Evolutionary conservation across 306 rosid genomes (phyloP).

Genomic region (Ziziphus jujuba): DNA sequence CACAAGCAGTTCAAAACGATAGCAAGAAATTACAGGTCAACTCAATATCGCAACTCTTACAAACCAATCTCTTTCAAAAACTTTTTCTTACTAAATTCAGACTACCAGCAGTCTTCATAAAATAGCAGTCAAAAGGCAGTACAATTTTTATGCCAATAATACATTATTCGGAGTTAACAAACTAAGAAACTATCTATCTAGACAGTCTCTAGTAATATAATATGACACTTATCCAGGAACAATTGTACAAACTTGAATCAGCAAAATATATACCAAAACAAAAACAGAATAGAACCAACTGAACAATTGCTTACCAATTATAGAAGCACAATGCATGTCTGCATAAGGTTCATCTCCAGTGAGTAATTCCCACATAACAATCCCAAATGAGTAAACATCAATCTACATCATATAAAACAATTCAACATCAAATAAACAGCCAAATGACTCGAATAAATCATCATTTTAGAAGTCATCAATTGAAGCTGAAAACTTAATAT

Average conservation of each 20-base stretch:
- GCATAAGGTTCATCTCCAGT: conserved; percentile 96
- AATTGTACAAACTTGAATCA: background rate
- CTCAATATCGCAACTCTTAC: too few species aligned
- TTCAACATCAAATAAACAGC: conserved; percentile 19
- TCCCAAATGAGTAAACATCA: conserved; percentile 96
- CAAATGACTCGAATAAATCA: conserved; percentile 17
- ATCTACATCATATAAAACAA: conserved; percentile 60
- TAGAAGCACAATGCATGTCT: conserved; percentile 96
- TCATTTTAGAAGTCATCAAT: background rate
- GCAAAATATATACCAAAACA: background rate
- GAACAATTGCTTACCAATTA: conserved; percentile 69
- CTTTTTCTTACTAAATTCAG: too few species aligned
- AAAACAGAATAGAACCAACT: background rate
- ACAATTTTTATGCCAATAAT: too few species aligned
- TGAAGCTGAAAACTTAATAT: conserved; percentile 5
- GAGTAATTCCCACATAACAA: conserved; percentile 99
- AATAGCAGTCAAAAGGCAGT: too few species aligned
- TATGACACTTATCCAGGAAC: background rate
- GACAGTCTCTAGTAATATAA: too few species aligned
- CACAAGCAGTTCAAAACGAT: background rate
- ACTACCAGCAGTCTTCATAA: too few species aligned
- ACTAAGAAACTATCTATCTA: too few species aligned
- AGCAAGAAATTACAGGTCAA: too few species aligned
- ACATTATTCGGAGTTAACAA: too few species aligned
- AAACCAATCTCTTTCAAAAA: too few species aligned